Conservation (phyloP, 208 protist genomes). For the Herpetomonas tarakana region DNA sequence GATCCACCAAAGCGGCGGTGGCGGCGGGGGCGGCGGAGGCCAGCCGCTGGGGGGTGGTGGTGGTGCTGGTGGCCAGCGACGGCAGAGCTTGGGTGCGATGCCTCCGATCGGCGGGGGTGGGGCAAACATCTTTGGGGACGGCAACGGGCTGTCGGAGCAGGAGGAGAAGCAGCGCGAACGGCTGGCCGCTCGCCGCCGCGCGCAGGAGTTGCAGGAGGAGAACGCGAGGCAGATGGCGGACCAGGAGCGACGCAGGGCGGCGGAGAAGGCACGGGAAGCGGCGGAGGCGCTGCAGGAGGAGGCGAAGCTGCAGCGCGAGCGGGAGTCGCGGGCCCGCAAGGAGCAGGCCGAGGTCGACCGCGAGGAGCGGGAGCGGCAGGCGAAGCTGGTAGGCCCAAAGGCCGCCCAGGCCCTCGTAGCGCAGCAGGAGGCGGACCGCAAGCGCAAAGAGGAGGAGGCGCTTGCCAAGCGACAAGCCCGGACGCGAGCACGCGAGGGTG, state of each 20-base stretch:
- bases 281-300: conserved; percentile 46
- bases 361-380: conserved; percentile 35
- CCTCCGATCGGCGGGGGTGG: not conserved
- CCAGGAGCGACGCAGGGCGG: conserved; percentile 37
- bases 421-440: not conserved
- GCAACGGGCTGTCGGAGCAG: conserved; percentile 18
- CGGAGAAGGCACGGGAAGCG: conserved; percentile 31
- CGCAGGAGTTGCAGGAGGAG: conserved; percentile 68
- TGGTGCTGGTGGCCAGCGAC: conserved; percentile 6
- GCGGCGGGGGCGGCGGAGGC: conserved; percentile 1
- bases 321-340: conserved; percentile 31
- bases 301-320: conserved; percentile 38
- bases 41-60: conserved; percentile 6
- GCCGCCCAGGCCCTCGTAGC: not conserved
- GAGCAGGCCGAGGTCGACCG: conserved; percentile 51
- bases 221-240: conserved; percentile 65
- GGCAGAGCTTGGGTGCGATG: conserved; percentile 9
- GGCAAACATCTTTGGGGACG: conserved; percentile 9
- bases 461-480: not conserved
- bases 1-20: not conserved
- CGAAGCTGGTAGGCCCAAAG: conserved; percentile 31
- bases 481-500: not conserved
- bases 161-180: conserved; percentile 25
- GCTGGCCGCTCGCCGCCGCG: conserved; percentile 34
- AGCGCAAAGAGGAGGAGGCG: not conserved